phyloP scores from a whole-genome alignment of 495 filamentous ascomycete species.

The Filosporella fistucella region DNA sequence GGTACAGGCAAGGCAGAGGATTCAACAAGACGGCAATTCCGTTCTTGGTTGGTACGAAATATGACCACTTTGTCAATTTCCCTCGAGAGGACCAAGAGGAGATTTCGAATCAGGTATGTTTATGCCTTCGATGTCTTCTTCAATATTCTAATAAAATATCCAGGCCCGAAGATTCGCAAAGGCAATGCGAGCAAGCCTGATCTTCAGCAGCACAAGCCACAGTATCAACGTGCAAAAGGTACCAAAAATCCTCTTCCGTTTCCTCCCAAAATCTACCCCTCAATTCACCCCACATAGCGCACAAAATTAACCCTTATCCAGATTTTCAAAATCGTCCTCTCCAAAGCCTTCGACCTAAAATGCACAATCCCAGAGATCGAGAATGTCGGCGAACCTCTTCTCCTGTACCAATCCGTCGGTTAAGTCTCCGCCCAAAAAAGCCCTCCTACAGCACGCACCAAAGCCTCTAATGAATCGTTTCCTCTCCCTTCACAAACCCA shows the following conservation, averaged over 20 bases:
- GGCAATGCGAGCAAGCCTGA: constrained; percentile 94
- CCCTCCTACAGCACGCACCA: too few relatives aligned
- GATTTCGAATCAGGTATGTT: constrained; percentile 82
- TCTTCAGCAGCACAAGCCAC: constrained; percentile 98
- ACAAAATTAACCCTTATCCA: constrained; percentile 31
- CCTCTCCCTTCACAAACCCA: too few relatives aligned
- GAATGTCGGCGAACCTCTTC: constrained; percentile 91
- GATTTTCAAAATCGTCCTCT: constrained; percentile 99
- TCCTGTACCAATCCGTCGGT: constrained; percentile 79
- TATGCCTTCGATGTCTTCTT: neutral
- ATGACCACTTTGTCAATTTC: constrained; percentile 98
- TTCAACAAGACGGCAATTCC: constrained; percentile 99
- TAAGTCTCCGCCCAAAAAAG: too few relatives aligned
- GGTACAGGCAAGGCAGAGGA: constrained; percentile 95
- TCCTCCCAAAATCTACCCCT: neutral
- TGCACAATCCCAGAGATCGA: constrained; percentile 99
- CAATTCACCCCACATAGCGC: neutral
- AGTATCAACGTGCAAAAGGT: constrained; percentile 99
- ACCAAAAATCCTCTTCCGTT: constrained; percentile 13
- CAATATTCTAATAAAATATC: neutral
- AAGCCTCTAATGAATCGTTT: too few relatives aligned
- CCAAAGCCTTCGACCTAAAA: constrained; percentile 97
- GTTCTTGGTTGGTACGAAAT: constrained; percentile 94
- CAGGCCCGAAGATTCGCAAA: constrained; percentile 94
- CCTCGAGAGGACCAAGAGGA: constrained; percentile 96